These are phyloP conservation scores for Zasmidium cellare DNA, from an alignment of 2,329 filamentous ascomycete species.

Conservation along the genomic window DNA sequence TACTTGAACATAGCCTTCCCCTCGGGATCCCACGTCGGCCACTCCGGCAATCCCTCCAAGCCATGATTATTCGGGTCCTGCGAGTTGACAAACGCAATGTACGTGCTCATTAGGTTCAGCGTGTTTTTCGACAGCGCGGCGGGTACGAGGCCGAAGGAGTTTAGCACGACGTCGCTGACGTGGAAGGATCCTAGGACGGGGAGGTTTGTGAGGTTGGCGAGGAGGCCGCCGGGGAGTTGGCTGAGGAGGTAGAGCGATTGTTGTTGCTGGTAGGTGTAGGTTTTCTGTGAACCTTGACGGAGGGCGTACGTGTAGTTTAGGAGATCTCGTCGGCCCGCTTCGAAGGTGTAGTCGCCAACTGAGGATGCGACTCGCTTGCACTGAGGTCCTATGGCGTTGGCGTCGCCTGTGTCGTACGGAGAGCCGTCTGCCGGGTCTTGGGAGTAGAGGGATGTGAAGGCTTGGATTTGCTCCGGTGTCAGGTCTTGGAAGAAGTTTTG, in stretches of 20 bases:
- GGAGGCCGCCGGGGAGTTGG: conserved; percentile 53
- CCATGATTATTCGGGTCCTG: conserved; percentile 18
- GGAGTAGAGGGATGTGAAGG: conserved; percentile 28
- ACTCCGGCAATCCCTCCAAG: conserved; percentile 3
- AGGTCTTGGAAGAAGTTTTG: conserved; percentile 45
- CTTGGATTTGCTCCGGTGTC: conserved; percentile 54
- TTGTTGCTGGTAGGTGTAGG: conserved; percentile 2
- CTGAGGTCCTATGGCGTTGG: conserved; percentile 72
- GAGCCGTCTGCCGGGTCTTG: conserved; percentile 58
- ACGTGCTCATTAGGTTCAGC: conserved; percentile 12
- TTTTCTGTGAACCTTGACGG: background rate
- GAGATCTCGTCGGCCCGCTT: conserved; percentile 10
- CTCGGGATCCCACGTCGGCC: conserved; percentile 8
- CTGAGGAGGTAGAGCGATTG: conserved; percentile 61
- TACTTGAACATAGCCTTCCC: conserved; percentile 9
- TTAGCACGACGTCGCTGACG: conserved; percentile 53
- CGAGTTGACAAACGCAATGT: conserved; percentile 16
- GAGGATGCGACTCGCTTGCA: conserved; percentile 76
- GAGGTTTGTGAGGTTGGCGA: conserved; percentile 67
- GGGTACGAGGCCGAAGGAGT: conserved; percentile 12
- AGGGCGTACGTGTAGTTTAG: conserved; percentile 3
- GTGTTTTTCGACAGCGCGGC: conserved; percentile 8
- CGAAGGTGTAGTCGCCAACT: conserved; percentile 71
- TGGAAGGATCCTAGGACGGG: conserved; percentile 77
- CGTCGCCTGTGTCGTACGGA: conserved; percentile 67